A percentile compares a stretch with the other conserved stretches of the same genome.
These are phyloP conservation scores for Cutaneotrichosporon sp. DNA, from an alignment of 1,284 basidiomycete species.

Conservation along the genomic window DNA sequence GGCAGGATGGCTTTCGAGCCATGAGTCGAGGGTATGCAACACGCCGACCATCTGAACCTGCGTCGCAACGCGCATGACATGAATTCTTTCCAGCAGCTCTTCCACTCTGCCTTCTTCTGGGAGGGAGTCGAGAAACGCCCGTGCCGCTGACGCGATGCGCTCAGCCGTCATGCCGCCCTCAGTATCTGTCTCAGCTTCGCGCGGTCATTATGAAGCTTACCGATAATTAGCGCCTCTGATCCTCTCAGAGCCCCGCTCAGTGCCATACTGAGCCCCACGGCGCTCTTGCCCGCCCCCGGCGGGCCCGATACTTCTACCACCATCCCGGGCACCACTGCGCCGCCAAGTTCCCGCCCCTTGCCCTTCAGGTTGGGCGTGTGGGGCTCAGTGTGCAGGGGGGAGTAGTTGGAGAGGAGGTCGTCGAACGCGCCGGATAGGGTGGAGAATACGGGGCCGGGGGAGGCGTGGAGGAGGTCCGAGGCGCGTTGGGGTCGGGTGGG, in stretches of 20 bases:
- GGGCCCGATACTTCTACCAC: conserved; percentile 49
- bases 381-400: background rate
- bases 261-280: conserved; percentile 34
- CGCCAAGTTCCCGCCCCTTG: conserved; percentile 18
- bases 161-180: conserved; percentile 46
- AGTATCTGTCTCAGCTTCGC: conserved; percentile 37
- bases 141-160: conserved; percentile 33
- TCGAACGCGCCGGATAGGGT: conserved; percentile 42
- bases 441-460: conserved; percentile 30
- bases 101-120: background rate
- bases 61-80: conserved; percentile 46
- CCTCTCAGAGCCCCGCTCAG: conserved; percentile 36
- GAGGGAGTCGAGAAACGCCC: conserved; percentile 16
- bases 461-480: conserved; percentile 30
- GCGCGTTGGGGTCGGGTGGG: conserved; percentile 30
- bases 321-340: conserved; percentile 38
- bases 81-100: conserved; percentile 39
- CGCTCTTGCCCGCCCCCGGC: conserved; percentile 51
- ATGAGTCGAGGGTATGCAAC: conserved; percentile 46
- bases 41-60: conserved; percentile 52
- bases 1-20: conserved; percentile 44
- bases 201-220: conserved; percentile 23
- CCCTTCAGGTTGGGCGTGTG: conserved; percentile 21
- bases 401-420: conserved; percentile 32
- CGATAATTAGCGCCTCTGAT: conserved; percentile 49